These are phyloP conservation scores for Cinnamomum chago DNA, from an alignment of 164 flowering plant species.

Conservation along the genomic window DNA sequence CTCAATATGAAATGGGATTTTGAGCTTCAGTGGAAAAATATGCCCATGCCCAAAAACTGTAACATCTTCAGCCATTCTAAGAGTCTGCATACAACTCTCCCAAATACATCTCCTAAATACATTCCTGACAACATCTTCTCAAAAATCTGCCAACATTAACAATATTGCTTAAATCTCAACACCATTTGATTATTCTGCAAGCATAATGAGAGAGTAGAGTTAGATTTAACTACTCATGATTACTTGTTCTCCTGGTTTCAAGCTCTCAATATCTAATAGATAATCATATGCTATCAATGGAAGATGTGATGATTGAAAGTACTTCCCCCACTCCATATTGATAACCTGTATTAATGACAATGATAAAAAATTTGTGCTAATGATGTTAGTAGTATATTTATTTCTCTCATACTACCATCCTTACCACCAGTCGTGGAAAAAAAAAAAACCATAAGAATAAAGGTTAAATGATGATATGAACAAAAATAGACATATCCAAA, in stretches of 20 bases:
- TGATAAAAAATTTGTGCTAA: not conserved
- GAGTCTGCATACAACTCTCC: constrained; percentile 60
- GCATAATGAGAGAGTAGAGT: not conserved
- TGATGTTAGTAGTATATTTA: not conserved
- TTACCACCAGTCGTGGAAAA: not conserved
- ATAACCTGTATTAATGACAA: constrained; percentile 53
- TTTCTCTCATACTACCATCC: not conserved
- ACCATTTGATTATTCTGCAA: not conserved
- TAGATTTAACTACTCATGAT: not conserved
- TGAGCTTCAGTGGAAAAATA: too few relatives aligned
- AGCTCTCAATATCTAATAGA: constrained; percentile 69
- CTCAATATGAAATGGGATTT: too few relatives aligned
- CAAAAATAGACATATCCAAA: not conserved
- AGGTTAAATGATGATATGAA: not conserved
- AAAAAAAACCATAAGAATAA: not conserved
- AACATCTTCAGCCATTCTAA: constrained; percentile 76
- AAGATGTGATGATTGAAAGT: constrained; percentile 77
- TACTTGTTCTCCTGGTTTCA: constrained; percentile 92
- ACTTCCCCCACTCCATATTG: constrained; percentile 96
- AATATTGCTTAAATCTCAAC: constrained; percentile 2
- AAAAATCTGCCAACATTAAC: constrained; percentile 53
- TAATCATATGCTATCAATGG: constrained; percentile 82
- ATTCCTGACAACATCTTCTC: constrained; percentile 96
- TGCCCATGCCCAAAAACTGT: too few relatives aligned
- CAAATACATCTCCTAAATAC: constrained; percentile 70